phyloP scores from a whole-genome alignment of 495 filamentous ascomycete genomes.

The Extremus antarcticus region DNA sequence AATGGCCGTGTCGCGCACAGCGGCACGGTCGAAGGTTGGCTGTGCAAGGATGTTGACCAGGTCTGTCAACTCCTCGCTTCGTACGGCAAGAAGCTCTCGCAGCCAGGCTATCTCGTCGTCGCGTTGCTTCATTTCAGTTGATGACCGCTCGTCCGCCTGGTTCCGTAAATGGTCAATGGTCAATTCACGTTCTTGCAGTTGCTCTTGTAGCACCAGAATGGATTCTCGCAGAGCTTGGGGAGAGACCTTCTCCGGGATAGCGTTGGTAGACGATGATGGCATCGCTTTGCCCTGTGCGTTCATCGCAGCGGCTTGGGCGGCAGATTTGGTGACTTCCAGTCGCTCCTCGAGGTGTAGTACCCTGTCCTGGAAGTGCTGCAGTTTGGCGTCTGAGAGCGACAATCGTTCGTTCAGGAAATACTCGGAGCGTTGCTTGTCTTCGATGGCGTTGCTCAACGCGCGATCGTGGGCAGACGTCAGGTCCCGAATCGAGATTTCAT shows the following conservation, averaged over 20 bases:
- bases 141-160: constrained; percentile 60
- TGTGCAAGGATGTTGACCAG: constrained; percentile 70
- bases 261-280: constrained; percentile 32
- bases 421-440: constrained; percentile 32
- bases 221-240: constrained; percentile 91
- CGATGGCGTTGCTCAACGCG: constrained; percentile 48
- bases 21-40: constrained; percentile 60
- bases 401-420: constrained; percentile 47
- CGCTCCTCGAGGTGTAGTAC: constrained; percentile 76
- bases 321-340: constrained; percentile 79
- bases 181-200: constrained; percentile 84
- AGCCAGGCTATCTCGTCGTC: constrained; percentile 95
- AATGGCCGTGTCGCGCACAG: constrained; percentile 80
- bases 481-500: constrained; percentile 60
- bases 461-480: constrained; percentile 57
- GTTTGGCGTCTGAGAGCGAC: constrained; percentile 66
- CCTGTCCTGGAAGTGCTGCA: constrained; percentile 68
- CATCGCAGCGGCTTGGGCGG: constrained; percentile 75
- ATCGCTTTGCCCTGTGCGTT: constrained; percentile 57
- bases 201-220: constrained; percentile 89
- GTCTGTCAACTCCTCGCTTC: constrained; percentile 82
- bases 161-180: constrained; percentile 79
- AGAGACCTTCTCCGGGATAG: constrained; percentile 72
- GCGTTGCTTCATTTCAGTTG: constrained; percentile 70
- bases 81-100: constrained; percentile 80